Evolutionary conservation across 192 early-diverging fungal genomes (phyloP).

Genomic region (Coemansia sp.): DNA sequence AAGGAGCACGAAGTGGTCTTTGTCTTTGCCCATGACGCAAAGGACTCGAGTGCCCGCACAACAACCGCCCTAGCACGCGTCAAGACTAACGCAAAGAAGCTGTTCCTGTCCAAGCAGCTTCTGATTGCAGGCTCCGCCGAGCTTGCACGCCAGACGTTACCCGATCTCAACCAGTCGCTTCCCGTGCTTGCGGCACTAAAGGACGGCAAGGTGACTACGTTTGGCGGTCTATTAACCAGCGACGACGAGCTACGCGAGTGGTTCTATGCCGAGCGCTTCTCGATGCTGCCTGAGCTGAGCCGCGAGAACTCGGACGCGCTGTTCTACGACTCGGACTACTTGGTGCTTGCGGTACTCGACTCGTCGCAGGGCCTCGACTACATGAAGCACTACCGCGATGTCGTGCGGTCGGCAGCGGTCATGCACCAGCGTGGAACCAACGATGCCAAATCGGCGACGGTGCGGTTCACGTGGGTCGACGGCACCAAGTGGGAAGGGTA

Average conservation of each 20-base stretch:
- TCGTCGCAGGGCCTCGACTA: conserved; percentile 22
- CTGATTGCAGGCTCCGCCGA: conserved; percentile 21
- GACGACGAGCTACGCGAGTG: conserved; percentile 58
- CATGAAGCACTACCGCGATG: conserved; percentile 16
- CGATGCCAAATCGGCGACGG: conserved; percentile 3
- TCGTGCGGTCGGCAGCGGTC: conserved; percentile 28
- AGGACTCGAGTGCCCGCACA: conserved; percentile 27
- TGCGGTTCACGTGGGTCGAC: conserved; percentile 70
- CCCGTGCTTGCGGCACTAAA: conserved; percentile 66
- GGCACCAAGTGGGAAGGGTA: conserved; percentile 64
- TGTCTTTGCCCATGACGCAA: conserved; percentile 57
- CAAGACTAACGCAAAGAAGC: conserved; percentile 44
- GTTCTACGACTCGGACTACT: conserved; percentile 64
- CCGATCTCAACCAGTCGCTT: conserved; percentile 6
- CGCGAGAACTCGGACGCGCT: conserved; percentile 70
- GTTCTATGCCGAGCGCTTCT: conserved; percentile 68
- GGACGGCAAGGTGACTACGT: conserved; percentile 51
- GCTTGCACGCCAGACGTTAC: conserved; percentile 18
- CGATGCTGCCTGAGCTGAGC: conserved; percentile 66
- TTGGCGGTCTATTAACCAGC: conserved; percentile 36
- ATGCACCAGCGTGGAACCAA: conserved; percentile 23
- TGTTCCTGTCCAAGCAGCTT: conserved; percentile 49
- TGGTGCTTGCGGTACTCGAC: conserved; percentile 70
- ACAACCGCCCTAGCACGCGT: conserved; percentile 26
- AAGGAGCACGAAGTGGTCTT: conserved; percentile 61